Evolutionary conservation across 306 rosid genomes (phyloP).

Genomic region (Dalbergia cultrata): DNA sequence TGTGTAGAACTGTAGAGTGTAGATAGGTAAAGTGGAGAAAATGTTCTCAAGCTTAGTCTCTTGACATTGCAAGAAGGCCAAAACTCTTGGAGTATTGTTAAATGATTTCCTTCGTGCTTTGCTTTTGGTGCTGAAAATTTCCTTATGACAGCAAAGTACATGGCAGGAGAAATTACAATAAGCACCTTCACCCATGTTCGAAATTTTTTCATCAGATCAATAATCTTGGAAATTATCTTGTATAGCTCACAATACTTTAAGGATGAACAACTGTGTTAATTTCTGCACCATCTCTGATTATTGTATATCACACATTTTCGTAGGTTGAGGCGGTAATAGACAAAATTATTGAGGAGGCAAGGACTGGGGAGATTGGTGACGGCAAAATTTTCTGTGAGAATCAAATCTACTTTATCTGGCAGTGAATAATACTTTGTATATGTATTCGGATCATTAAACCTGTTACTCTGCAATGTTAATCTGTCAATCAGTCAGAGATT

Average conservation of each 20-base stretch:
- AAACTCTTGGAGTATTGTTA: not conserved
- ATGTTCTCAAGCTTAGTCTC: not conserved
- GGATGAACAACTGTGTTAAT: not conserved
- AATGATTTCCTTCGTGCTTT: constrained; percentile 13
- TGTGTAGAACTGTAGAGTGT: not conserved
- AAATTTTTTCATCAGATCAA: not conserved
- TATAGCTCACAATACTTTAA: no score
- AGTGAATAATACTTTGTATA: not conserved
- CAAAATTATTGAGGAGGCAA: constrained; percentile 77
- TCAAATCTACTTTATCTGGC: not conserved
- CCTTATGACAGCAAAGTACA: constrained; percentile 21
- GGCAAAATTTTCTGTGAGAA: constrained; percentile 92
- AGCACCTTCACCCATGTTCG: not conserved
- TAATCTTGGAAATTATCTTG: not conserved
- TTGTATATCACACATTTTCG: constrained; percentile 10
- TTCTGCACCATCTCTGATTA: constrained; percentile 37
- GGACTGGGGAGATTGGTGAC: constrained; percentile 96
- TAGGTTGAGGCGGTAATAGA: constrained; percentile 84
- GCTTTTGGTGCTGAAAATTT: not conserved
- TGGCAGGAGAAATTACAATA: constrained; percentile 15
- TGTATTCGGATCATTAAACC: constrained; percentile 17
- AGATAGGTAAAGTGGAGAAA: constrained; percentile 13
- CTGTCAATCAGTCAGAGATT: not conserved
- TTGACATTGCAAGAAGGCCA: constrained; percentile 1
- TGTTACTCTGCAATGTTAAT: constrained; percentile 16